These are phyloP conservation scores for Lactifluus echinatus DNA, from an alignment of 768 basidiomycete species.

Conservation along the genomic window DNA sequence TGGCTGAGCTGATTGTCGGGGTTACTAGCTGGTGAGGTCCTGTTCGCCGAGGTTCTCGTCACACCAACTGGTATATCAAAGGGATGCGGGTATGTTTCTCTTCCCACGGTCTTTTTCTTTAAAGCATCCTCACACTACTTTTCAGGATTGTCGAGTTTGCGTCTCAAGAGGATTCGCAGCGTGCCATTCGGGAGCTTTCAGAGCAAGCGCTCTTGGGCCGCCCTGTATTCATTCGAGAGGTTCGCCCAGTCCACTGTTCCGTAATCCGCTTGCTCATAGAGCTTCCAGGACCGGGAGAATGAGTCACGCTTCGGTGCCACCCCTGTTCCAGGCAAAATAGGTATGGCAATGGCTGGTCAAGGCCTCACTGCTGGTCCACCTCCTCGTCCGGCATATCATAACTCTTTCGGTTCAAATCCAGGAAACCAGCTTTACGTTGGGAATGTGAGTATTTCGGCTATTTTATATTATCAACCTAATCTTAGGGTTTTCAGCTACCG, in stretches of 20 bases:
- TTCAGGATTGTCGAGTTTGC: conserved; percentile 90
- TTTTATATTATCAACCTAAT: neutral
- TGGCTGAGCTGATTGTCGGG: conserved; percentile 73
- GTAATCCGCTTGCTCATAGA: neutral
- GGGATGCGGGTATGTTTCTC: conserved; percentile 86
- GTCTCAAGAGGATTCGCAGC: conserved; percentile 80
- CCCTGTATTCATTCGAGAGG: conserved; percentile 95
- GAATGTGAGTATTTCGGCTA: conserved; percentile 46
- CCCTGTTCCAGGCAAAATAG: conserved; percentile 92
- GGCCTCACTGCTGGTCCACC: conserved; percentile 72
- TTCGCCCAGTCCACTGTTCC: conserved; percentile 29
- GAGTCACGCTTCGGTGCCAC: conserved; percentile 94
- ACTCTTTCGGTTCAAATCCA: conserved; percentile 64
- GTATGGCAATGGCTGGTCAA: conserved; percentile 93
- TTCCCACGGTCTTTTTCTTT: neutral
- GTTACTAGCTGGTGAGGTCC: conserved; percentile 97
- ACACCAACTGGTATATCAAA: conserved; percentile 96
- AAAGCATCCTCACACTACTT: conserved; percentile 16
- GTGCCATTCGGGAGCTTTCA: conserved; percentile 83
- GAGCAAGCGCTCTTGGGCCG: conserved; percentile 88
- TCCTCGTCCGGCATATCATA: conserved; percentile 75
- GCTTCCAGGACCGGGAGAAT: conserved; percentile 82
- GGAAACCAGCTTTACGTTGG: conserved; percentile 91
- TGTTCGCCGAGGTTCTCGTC: conserved; percentile 98
- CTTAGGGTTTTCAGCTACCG: conserved; percentile 51